Evolutionary conservation across 257 asterid genomes (phyloP), one percentile per base, ranked within the genome.

Genomic region (Agastache rugosa): DNA sequence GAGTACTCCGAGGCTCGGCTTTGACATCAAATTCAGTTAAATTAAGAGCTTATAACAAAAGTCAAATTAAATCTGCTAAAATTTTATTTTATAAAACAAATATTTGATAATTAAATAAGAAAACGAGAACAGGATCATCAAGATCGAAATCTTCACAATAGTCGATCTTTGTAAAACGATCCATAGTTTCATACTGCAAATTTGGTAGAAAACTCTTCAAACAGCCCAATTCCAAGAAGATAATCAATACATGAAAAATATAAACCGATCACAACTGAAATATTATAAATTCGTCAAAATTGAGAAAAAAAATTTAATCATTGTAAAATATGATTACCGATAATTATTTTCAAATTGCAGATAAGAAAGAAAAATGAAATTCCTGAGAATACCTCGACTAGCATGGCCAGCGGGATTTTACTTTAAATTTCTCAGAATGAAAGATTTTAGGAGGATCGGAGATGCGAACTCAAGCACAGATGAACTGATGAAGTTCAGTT

Each of bases 331-430:
- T 2, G 27, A 65, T 37, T 17, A 44, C 8, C 41, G 25, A 22
- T 8, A 66, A 66, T 66, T 16, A 66, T 16, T 23, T 9, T 23
- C 4, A 63, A 74, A 63, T 5, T 16, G 51, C 54, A 54, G 39
- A 63, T 42, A 50, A 20, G 10, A 53, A 73, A 31, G 44, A 16
- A 35, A 47, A 10, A 47, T n/a, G 4, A 12, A 56, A 70, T 14
- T 20, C 15, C 11, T 6, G 20, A 39, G 34, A n/a, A 25, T 47
- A 68, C 80, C 85, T 80, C 41, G 70, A 74, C 35, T 54, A 68
- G 48, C 75, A 59, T 19, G 62, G 41, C 64, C 69, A 6, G 53
- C 17, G 5, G 17, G 35, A 5, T 11, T 9, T 10, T 12, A 6
- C 3, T 31, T 51, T 10, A 2, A 44, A 3, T 15, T 10, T 11